phyloP scores from a whole-genome alignment of 2,329 filamentous ascomycete species.

The Ascochyta lentis region DNA sequence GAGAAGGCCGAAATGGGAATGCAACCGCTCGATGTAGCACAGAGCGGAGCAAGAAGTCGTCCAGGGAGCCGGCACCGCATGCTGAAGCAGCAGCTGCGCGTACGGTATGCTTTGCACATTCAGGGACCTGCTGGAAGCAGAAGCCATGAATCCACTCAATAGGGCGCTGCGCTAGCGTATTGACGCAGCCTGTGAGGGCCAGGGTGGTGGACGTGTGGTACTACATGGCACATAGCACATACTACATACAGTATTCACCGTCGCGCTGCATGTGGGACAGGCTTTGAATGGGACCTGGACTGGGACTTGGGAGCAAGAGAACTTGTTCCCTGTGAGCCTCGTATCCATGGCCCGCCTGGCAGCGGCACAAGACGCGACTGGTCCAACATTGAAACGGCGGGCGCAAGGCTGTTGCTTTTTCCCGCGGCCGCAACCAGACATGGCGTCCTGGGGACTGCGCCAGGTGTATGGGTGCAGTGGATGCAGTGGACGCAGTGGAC shows the following conservation, averaged over 20 bases:
- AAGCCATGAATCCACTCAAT: constrained; percentile 21
- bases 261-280: constrained; percentile 4
- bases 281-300: not conserved
- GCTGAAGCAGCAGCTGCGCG: constrained; percentile 4
- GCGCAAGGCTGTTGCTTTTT: constrained; percentile 16
- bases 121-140: constrained; percentile 12
- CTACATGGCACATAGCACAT: not conserved
- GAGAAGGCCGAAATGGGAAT: constrained; percentile 19
- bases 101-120: constrained; percentile 17
- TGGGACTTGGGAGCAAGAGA: not conserved
- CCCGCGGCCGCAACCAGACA: constrained; percentile 4
- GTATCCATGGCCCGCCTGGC: constrained; percentile 6
- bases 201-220: constrained; percentile 7
- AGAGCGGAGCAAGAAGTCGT: constrained; percentile 21
- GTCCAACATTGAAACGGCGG: constrained; percentile 7
- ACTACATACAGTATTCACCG: too few species aligned
- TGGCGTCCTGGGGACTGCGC: constrained; percentile 3
- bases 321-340: not conserved
- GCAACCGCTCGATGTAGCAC: constrained; percentile 28
- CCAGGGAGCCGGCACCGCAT: constrained; percentile 37
- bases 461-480: not conserved
- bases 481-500: too few species aligned
- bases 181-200: constrained; percentile 14
- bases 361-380: constrained; percentile 10
- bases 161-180: constrained; percentile 24